A percentile compares a stretch with the other conserved stretches of the same genome.
phyloP scores from a whole-genome alignment of 1,284 basidiomycete species.

The Sanghuangporus weigelae region DNA sequence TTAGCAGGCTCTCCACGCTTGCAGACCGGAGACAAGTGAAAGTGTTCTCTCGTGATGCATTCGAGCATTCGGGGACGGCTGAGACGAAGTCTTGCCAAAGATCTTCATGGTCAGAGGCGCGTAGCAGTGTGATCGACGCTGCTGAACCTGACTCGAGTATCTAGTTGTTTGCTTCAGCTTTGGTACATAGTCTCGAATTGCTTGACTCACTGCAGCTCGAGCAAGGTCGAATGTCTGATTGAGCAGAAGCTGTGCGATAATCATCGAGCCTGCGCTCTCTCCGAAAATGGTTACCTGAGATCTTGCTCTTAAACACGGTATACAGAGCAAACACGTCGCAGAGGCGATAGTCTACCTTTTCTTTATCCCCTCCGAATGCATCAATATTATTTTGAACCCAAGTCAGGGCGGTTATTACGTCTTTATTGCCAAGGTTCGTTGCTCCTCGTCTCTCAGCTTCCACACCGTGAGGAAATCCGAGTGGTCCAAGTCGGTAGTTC shows the following conservation, averaged over 20 bases:
- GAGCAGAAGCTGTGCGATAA: constrained; percentile 38
- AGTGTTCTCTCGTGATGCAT: constrained; percentile 27
- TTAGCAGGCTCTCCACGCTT: constrained; percentile 32
- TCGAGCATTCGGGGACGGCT: constrained; percentile 33
- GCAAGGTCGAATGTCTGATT: constrained; percentile 37
- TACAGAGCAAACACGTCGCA: not conserved
- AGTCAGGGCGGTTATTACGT: constrained; percentile 38
- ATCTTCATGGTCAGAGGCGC: constrained; percentile 27
- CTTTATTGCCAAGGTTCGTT: constrained; percentile 41
- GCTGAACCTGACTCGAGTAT: constrained; percentile 43
- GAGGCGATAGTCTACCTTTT: constrained; percentile 29
- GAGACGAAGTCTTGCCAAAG: constrained; percentile 39
- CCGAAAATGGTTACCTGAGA: constrained; percentile 47
- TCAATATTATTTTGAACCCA: constrained; percentile 46
- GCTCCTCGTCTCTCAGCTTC: constrained; percentile 34
- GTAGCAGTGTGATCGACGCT: constrained; percentile 28
- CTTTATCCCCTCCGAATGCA: constrained; percentile 43
- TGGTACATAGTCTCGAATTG: not conserved
- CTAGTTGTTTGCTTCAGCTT: constrained; percentile 23
- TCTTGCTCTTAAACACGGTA: too few species aligned
- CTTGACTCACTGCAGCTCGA: constrained; percentile 36
- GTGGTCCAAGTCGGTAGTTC: constrained; percentile 48
- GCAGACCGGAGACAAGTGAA: constrained; percentile 37
- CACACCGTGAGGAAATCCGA: constrained; percentile 44
- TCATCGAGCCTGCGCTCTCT: constrained; percentile 48